Percentiles rank a stretch among this genome's conserved stretches.
Conservation (phyloP, 441 rosid genomes). For the Manihot esculenta region DNA sequence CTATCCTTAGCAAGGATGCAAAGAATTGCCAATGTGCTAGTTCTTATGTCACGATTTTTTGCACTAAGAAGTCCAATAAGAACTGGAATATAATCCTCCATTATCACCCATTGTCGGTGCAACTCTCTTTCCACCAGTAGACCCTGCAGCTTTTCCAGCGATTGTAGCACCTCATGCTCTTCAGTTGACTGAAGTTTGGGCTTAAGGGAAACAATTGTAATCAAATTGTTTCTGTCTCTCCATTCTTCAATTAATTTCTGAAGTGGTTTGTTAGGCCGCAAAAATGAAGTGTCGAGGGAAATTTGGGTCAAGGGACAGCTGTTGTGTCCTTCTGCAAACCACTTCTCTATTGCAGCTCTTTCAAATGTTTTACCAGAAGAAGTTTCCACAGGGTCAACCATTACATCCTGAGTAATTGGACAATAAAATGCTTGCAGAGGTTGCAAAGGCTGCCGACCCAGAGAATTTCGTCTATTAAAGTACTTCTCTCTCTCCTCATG, state of each 20-base stretch:
- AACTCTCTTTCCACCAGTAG: slow-evolving; percentile 2
- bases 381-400: slow-evolving; percentile 45
- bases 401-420: slow-evolving; percentile 38
- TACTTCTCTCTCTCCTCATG: slow-evolving; percentile 26
- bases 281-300: slow-evolving; percentile 20
- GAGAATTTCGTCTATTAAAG: slow-evolving; percentile 16
- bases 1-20: slow-evolving; percentile 33
- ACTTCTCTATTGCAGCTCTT: slow-evolving; percentile 37
- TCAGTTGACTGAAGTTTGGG: slow-evolving; percentile 31
- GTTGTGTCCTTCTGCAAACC: slow-evolving; percentile 37
- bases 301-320: slow-evolving; percentile 31
- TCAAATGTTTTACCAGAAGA: slow-evolving; percentile 39
- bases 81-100: slow-evolving; percentile 31
- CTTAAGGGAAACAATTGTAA: slow-evolving; percentile 31
- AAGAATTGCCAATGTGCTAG: slow-evolving; percentile 28
- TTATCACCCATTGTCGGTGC: slow-evolving; percentile 11
- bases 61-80: slow-evolving; percentile 29
- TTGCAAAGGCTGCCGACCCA: slow-evolving; percentile 33
- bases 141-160: slow-evolving; percentile 20
- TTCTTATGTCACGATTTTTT: slow-evolving; percentile 33
- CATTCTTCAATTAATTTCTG: slow-evolving; percentile 36
- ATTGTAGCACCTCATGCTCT: slow-evolving; percentile 32
- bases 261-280: slow-evolving; percentile 36
- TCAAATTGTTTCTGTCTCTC: slow-evolving; percentile 38
- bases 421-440: slow-evolving; percentile 41